Conservation (phyloP, 2,329 filamentous ascomycete species). For the Pezicula neosporulosa region DNA sequence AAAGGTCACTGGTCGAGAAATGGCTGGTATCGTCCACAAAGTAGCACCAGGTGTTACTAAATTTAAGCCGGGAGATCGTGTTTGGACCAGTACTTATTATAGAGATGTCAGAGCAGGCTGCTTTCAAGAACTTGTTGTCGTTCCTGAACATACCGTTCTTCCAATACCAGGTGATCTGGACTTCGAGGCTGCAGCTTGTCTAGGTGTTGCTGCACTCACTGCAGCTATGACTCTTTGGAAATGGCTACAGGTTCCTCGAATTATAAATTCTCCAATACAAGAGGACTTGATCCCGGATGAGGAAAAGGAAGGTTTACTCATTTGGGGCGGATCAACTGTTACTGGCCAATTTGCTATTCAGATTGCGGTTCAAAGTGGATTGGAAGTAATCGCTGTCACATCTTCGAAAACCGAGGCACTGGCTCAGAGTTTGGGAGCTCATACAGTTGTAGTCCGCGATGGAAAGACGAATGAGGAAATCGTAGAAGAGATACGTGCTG, state of each 20-base stretch:
- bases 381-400: constrained; percentile 34
- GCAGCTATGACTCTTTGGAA: constrained; percentile 36
- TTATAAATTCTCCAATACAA: not conserved
- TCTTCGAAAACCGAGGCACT: constrained; percentile 28
- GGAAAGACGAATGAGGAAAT: constrained; percentile 30
- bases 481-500: constrained; percentile 27
- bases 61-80: constrained; percentile 1
- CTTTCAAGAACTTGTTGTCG: constrained; percentile 36
- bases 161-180: constrained; percentile 29
- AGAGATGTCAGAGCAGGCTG: constrained; percentile 34
- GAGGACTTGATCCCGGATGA: not conserved
- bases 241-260: constrained; percentile 30
- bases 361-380: constrained; percentile 29
- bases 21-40: constrained; percentile 1
- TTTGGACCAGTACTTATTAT: constrained; percentile 35
- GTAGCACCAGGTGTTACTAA: constrained; percentile 1
- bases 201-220: constrained; percentile 35
- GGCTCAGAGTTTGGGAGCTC: constrained; percentile 28
- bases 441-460: constrained; percentile 30
- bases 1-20: not conserved
- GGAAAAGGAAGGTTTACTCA: constrained; percentile 18
- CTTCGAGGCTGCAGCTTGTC: constrained; percentile 31
- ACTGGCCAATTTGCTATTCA: constrained; percentile 39
- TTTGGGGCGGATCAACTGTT: constrained; percentile 38
- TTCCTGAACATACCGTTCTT: constrained; percentile 33